Percentiles rank a stretch among this genome's conserved stretches.
Conservation (phyloP, 176 grass and related monocot genomes). For the Lolium multiflorum region DNA sequence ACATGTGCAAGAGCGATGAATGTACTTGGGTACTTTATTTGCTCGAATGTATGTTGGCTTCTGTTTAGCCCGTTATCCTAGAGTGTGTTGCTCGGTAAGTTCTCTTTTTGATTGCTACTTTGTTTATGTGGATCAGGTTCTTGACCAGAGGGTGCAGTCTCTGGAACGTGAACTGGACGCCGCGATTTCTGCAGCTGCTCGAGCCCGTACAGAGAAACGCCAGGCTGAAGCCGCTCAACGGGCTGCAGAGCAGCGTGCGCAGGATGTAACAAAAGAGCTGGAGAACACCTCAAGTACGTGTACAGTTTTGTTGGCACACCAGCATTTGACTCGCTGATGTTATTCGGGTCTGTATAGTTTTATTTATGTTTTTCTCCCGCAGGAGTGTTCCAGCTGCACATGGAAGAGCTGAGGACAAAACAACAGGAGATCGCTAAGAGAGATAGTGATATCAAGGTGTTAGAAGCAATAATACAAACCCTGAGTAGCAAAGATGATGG, state of each 20-base stretch:
- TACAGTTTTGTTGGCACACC: constrained; percentile 2
- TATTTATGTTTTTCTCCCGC: constrained; percentile 36
- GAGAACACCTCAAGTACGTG: constrained; percentile 94
- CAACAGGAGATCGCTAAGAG: constrained; percentile 96
- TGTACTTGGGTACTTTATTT: background rate
- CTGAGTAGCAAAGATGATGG: constrained; percentile 75
- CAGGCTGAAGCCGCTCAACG: constrained; percentile 87
- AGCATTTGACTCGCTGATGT: background rate
- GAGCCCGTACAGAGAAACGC: constrained; percentile 88
- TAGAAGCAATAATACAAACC: constrained; percentile 95
- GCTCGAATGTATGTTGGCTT: background rate
- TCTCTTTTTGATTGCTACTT: background rate
- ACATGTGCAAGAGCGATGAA: background rate
- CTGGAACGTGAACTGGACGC: constrained; percentile 94
- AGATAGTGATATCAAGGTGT: constrained; percentile 86
- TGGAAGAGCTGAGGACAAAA: constrained; percentile 87
- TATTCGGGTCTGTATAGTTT: constrained; percentile 6
- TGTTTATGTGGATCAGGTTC: constrained; percentile 47
- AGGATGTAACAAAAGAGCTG: constrained; percentile 85
- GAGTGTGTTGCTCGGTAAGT: background rate
- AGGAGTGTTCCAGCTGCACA: constrained; percentile 94
- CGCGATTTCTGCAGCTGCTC: constrained; percentile 82
- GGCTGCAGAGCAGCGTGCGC: constrained; percentile 62
- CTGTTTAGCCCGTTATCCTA: background rate
- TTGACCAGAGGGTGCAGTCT: constrained; percentile 89